Base-by-base conservation (phyloP, 768 basidiomycete species). In the Lepiota venenata region DNA sequence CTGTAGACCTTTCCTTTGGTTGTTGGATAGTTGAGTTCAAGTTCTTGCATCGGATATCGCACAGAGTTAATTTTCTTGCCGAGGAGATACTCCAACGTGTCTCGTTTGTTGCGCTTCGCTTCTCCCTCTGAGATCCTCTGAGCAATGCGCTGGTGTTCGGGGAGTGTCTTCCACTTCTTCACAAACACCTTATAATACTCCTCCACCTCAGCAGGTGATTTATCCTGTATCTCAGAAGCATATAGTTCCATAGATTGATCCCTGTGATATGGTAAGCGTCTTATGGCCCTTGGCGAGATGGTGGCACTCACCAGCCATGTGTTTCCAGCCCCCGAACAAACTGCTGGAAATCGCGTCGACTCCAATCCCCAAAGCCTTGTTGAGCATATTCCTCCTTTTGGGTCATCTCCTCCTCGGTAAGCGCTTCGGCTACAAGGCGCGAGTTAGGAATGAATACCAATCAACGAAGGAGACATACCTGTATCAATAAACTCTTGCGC, bases 1-100 rank as follows among this genome's bases (percentile, higher is more conserved):
- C 82, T 88, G 69, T 96, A 99, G 4, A 93, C 88, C 64, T 98
- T 98, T 56, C 94, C 96, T 69, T 98, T 98, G 35, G 94, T 96
- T 27, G 89, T 89, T 1, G 92, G 93, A 62, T 98, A 98, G 68
- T 91, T 89, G 49, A 98, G 84, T 69, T 96, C 91, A 45, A 99
- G 84, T 69, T 97, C 95, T 67, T 98, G 96, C 87, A 98, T 93
- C 1, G 97, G 97, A 69, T 88, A 93, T 37, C 81, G 77, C 55
- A 91, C 88, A 1, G 88, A 88, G 18, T 74, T 74, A 62, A 98
- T 90, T 68, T 98, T 98, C 64, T 83, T 80, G 48, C 84, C 74
- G 27, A 98, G 81, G 7, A 95, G 81, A 29, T 80, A 77, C 60
- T 91, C 86, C 14, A 90, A 80, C 61, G 90, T 88, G 50, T 87